Percentiles rank a stretch among this genome's conserved stretches.
phyloP scores from a whole-genome alignment of 208 protist genomes.

The Acanthamoeba sp. region DNA sequence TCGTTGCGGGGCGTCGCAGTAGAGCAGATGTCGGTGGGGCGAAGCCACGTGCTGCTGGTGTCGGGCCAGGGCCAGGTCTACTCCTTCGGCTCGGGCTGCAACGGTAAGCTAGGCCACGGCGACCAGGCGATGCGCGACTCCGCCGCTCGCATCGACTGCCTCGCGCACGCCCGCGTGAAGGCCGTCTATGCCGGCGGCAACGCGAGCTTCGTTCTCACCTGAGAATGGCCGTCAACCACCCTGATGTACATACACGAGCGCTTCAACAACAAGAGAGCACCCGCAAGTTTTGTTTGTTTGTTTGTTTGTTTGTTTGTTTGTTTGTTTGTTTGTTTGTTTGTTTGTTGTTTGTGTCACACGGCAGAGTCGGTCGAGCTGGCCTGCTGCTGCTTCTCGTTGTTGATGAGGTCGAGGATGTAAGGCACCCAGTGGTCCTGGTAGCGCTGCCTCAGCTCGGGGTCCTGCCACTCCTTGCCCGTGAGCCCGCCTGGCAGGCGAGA shows the following conservation, averaged over 20 bases:
- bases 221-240: not conserved
- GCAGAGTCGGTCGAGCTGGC: not conserved
- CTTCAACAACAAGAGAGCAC: no score
- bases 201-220: not conserved
- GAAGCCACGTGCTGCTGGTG: slow-evolving; percentile 2
- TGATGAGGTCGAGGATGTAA: slow-evolving; percentile 17
- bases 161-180: not conserved
- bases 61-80: not conserved
- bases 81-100: slow-evolving; percentile 47
- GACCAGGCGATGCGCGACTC: not conserved
- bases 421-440: slow-evolving; percentile 35
- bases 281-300: no score
- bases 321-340: no score
- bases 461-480: slow-evolving; percentile 49
- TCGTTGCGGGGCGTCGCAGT: not conserved
- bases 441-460: not conserved
- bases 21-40: not conserved
- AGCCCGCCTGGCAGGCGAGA: not conserved
- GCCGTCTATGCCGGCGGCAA: not conserved
- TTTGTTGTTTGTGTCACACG: no score
- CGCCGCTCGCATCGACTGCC: not conserved
- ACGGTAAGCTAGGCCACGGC: slow-evolving; percentile 46
- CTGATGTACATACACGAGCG: not conserved
- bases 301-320: no score
- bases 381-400: not conserved